Percentiles rank a stretch among this genome's conserved stretches.
Conservation (phyloP, 2,329 filamentous ascomycete species). For the Colletotrichum chrysophilum region DNA sequence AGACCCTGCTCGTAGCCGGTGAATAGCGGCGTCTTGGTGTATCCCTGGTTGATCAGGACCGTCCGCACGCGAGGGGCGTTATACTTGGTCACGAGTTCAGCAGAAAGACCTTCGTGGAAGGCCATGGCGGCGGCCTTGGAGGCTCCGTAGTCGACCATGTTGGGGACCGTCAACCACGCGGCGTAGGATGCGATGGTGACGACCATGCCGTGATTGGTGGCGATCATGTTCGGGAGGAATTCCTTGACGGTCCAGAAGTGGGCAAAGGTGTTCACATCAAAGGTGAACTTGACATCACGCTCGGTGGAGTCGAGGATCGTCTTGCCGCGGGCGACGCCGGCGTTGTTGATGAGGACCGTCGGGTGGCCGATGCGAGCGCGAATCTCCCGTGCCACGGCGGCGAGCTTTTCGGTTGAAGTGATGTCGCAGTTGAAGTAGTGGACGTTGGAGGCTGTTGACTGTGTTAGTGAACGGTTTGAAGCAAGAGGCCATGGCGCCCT, state of each 20-base stretch:
- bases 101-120: conserved; percentile 70
- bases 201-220: conserved; percentile 72
- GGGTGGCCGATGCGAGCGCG: conserved; percentile 64
- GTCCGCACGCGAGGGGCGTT: conserved; percentile 69
- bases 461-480: background rate
- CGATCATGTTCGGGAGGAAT: conserved; percentile 71
- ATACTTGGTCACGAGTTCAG: conserved; percentile 65
- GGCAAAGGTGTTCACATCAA: conserved; percentile 72
- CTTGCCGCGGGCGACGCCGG: conserved; percentile 67
- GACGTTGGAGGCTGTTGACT: conserved; percentile 52
- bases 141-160: conserved; percentile 70
- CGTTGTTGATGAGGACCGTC: conserved; percentile 76
- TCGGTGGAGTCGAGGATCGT: conserved; percentile 64
- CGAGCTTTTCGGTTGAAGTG: conserved; percentile 60
- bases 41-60: conserved; percentile 68
- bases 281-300: conserved; percentile 67
- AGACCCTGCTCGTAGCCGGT: conserved; percentile 56
- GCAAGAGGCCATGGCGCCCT: too few species aligned
- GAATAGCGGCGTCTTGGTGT: conserved; percentile 67
- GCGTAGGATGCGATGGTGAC: conserved; percentile 73
- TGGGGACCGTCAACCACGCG: conserved; percentile 63
- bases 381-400: conserved; percentile 56
- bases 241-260: conserved; percentile 71
- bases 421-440: conserved; percentile 75
- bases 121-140: conserved; percentile 70